Percentiles rank a stretch among this genome's conserved stretches.
Evolutionary conservation across 768 basidiomycete genomes (phyloP).

Genomic region (Trametes cubensis): DNA sequence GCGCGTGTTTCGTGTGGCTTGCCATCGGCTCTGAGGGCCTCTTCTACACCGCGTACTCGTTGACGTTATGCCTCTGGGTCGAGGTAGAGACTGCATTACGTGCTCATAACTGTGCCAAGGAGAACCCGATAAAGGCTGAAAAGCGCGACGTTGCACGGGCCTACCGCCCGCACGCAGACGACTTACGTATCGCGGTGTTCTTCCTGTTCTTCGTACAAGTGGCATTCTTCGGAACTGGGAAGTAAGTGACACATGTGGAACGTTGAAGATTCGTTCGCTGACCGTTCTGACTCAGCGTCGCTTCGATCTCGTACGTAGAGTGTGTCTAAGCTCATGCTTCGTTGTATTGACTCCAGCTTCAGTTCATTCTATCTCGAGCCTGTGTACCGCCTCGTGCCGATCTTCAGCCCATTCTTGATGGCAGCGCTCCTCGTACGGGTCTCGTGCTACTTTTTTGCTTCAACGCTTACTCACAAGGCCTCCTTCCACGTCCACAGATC

Average conservation of each 20-base stretch:
- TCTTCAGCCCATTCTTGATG: slow-evolving; percentile 88
- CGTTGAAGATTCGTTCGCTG: slow-evolving; percentile 1
- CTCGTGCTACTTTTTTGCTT: not conserved
- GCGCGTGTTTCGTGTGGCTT: slow-evolving; percentile 74
- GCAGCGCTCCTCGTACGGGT: slow-evolving; percentile 60
- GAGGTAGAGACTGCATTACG: slow-evolving; percentile 53
- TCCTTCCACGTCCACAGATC: slow-evolving; percentile 44
- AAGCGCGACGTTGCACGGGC: not conserved
- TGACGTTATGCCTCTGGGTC: slow-evolving; percentile 68
- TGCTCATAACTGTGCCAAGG: not conserved
- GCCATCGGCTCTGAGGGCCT: slow-evolving; percentile 83
- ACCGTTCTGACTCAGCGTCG: slow-evolving; percentile 50
- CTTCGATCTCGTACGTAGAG: slow-evolving; percentile 74
- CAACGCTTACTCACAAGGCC: not conserved
- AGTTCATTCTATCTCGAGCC: slow-evolving; percentile 87
- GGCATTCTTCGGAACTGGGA: slow-evolving; percentile 85
- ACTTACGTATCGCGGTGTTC: slow-evolving; percentile 74
- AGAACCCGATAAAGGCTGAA: not conserved
- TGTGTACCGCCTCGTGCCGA: slow-evolving; percentile 83
- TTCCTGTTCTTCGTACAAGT: slow-evolving; percentile 88
- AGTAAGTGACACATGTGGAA: slow-evolving; percentile 23
- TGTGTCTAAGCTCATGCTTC: not conserved
- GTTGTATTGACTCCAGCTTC: not conserved
- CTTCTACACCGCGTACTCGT: slow-evolving; percentile 73
- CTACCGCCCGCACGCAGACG: slow-evolving; percentile 45